Evolutionary conservation across 768 basidiomycete species (phyloP).

Genomic region (Lactarius vividus): DNA sequence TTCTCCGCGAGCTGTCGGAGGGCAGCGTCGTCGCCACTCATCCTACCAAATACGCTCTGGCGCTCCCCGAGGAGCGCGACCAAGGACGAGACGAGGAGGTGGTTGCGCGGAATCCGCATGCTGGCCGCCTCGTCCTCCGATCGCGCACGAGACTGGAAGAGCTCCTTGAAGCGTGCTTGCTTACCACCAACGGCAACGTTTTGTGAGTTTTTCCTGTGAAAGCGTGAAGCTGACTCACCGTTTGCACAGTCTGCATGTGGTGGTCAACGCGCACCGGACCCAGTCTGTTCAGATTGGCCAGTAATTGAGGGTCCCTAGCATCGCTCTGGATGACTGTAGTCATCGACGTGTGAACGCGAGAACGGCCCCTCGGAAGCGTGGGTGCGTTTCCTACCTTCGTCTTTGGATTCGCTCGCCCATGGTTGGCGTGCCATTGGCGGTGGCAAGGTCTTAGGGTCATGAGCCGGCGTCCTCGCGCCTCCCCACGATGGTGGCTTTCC

Average conservation of each 20-base stretch:
- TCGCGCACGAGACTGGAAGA: conserved; percentile 52
- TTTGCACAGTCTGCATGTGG: conserved; percentile 48
- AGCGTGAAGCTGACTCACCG: conserved; percentile 38
- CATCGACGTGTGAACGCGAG: too few species aligned
- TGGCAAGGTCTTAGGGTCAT: conserved; percentile 1
- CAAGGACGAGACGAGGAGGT: conserved; percentile 51
- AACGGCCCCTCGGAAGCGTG: background rate
- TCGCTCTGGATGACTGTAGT: conserved; percentile 39
- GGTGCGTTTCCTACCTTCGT: conserved; percentile 10
- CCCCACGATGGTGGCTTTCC: conserved; percentile 17
- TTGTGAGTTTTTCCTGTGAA: background rate
- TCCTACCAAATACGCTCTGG: conserved; percentile 38
- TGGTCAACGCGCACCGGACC: conserved; percentile 73
- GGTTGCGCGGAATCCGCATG: conserved; percentile 45
- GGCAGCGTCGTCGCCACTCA: background rate
- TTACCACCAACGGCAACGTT: background rate
- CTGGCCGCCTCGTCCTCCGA: conserved; percentile 56
- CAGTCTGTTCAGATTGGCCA: conserved; percentile 59
- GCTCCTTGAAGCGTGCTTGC: conserved; percentile 35
- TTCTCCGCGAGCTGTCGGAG: conserved; percentile 49
- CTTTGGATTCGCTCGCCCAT: conserved; percentile 21
- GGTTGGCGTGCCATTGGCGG: conserved; percentile 2
- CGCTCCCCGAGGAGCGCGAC: conserved; percentile 60
- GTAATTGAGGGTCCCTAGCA: conserved; percentile 67
- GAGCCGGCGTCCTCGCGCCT: conserved; percentile 6